Percentiles rank a stretch among this genome's conserved stretches.
These are phyloP conservation scores for Debaryomyces prosopidis DNA, from an alignment of 805 yeast species.

Conservation along the genomic window DNA sequence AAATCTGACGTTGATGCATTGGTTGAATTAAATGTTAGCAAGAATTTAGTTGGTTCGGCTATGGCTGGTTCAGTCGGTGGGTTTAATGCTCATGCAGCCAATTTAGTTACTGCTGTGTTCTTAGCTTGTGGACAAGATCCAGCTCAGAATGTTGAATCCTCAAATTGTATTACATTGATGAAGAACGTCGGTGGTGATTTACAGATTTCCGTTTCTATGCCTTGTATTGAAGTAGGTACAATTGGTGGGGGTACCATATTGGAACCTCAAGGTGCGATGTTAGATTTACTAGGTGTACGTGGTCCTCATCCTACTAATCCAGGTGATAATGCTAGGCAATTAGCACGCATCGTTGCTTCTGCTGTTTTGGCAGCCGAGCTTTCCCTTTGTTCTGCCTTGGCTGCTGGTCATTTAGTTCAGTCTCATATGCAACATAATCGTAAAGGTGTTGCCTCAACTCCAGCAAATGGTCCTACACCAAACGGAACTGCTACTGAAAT, in stretches of 20 bases:
- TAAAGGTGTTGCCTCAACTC: slow-evolving; percentile 44
- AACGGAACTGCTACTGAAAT: slow-evolving; percentile 6
- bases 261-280: slow-evolving; percentile 96
- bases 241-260: slow-evolving; percentile 98
- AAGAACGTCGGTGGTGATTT: slow-evolving; percentile 67
- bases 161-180: slow-evolving; percentile 97
- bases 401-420: slow-evolving; percentile 97
- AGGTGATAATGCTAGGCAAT: slow-evolving; percentile 91
- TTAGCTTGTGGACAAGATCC: slow-evolving; percentile 99
- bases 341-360: slow-evolving; percentile 90
- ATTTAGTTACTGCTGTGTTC: slow-evolving; percentile 89
- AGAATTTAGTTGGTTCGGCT: slow-evolving; percentile 93
- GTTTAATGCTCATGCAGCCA: slow-evolving; percentile 97
- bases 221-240: slow-evolving; percentile 97
- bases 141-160: slow-evolving; percentile 98
- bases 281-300: slow-evolving; percentile 88
- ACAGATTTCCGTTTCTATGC: slow-evolving; percentile 97
- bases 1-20: slow-evolving; percentile 91
- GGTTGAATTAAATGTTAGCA: slow-evolving; percentile 84
- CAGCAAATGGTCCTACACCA: not conserved
- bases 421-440: slow-evolving; percentile 97
- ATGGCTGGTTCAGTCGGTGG: slow-evolving; percentile 99
- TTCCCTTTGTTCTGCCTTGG: slow-evolving; percentile 91
- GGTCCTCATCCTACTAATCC: slow-evolving; percentile 95
- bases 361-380: slow-evolving; percentile 96